Base-by-base conservation (phyloP, 768 basidiomycete species). In the Auricularia sp. region DNA sequence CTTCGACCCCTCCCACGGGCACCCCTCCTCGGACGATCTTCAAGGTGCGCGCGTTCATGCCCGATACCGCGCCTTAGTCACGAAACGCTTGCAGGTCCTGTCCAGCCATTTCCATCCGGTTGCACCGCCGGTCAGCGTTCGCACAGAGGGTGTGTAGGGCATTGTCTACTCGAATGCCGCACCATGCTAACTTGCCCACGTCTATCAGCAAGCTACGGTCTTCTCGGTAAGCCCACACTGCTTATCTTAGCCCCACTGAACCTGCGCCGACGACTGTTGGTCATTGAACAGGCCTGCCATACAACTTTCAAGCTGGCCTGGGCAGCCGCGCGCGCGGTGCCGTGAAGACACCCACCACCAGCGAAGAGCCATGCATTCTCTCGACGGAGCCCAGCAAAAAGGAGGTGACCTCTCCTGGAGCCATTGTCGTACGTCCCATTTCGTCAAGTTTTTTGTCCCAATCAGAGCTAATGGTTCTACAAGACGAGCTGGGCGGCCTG, bases 401-500 rank as follows among this genome's bases (percentile, higher is more conserved):
- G 56, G 56, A 59, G 18, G 56, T 29, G 7, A 14, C 11, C 24
- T 35, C 56, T 7, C 29, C 56, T 33, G 56, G 56, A 7, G 56
- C 56, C 7, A 59, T 59, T 7, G 56, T 59, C 24, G 56, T 59
- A 4, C 24, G 56, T 35, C 56, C 54, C 11, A n/a, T 54, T 8
- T 35, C 29, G 7, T 35, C 13, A 33, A 16, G 54, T 56, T 21
- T 33, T 29, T 59, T 6, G 34, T 59, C 24, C 7, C 11, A 21
- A 18, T n/a, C 54, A 54, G 16, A 18, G 5, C 16, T 51, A 18
- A 51, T 18, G 16, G 6, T 54, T 24, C 10, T 56, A 8, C 29
- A 4, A 71, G 71, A 70, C 68, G 0, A 67, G 70, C 7, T 71
- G 68, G 71, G 65, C 69, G 0, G 71, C 71, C 10, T 71, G 71